Base-by-base conservation (phyloP, 1,284 basidiomycete species). In the Ustilago curta region DNA sequence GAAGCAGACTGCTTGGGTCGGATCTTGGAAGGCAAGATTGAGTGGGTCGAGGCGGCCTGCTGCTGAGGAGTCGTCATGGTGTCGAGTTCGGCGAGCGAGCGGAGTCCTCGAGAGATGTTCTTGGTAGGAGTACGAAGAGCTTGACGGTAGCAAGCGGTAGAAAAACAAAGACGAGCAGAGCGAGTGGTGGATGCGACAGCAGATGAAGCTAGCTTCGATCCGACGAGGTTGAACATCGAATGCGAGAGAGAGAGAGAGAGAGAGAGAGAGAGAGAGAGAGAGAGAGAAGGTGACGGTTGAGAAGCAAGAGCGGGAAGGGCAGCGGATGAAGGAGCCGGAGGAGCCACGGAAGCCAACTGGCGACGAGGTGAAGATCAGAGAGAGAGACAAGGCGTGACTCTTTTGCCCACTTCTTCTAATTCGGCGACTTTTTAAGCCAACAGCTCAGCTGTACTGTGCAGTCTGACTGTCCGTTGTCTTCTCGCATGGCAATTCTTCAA, bases 1-100 rank as follows among this genome's bases (percentile, higher is more conserved):
- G 90, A 89, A 9, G 90, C 76, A n/a, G 78, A 58, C 23, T 64
- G 71, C 59, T 64, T 65, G 31, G 76, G 55, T 25, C 53, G 63
- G 44, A 76, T 70, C 51, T 73, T 68, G 55, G 60, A 54, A 2
- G 67, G 71, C 21, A 73, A 43, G 54, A 68, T 69, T 25, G 77
- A 60, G 53, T 70, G 72, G 3, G 59, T 51, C 2, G 63, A 56
- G 2, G 63, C 14, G 16, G 61, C 43, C 11, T 68, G 76, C 91
- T 90, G 32, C 14, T 42, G 51, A 35, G 57, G 51, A 39, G 70
- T 55, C 12, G 76, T 32, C 72, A 78, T 76, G 21, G 4, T 71
- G 35, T 78, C 76, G 53, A 78, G 72, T 32, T 78, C 61, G n/a
- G 72, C 76, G 29, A 78, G 65, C 42, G 76, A 78, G 21, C 76